phyloP scores from a whole-genome alignment of 2,329 filamentous ascomycete species.

The Penicillium sp. region DNA sequence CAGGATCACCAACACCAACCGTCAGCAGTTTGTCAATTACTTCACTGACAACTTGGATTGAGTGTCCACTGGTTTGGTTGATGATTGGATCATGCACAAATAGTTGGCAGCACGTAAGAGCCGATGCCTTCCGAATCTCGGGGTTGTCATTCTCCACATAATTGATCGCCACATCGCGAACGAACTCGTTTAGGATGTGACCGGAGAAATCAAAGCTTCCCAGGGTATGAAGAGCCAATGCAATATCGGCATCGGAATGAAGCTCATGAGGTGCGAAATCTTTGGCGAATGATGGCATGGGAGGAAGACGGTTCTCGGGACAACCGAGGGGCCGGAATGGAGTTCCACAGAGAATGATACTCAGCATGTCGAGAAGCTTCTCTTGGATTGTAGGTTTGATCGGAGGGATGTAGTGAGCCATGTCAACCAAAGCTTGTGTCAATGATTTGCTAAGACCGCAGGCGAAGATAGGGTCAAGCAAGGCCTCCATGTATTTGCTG shows the following conservation, averaged over 20 bases:
- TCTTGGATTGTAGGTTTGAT: slow-evolving; percentile 93
- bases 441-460: slow-evolving; percentile 92
- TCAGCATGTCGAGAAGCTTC: slow-evolving; percentile 88
- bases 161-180: slow-evolving; percentile 94
- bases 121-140: slow-evolving; percentile 89
- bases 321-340: slow-evolving; percentile 91
- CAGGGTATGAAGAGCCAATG: slow-evolving; percentile 86
- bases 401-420: slow-evolving; percentile 97
- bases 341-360: slow-evolving; percentile 86
- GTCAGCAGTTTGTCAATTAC: slow-evolving; percentile 96
- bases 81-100: slow-evolving; percentile 97
- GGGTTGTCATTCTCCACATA: slow-evolving; percentile 96
- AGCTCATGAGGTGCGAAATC: slow-evolving; percentile 83
- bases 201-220: slow-evolving; percentile 95
- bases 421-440: slow-evolving; percentile 93
- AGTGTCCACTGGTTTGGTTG: slow-evolving; percentile 95
- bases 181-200: slow-evolving; percentile 95
- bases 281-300: slow-evolving; percentile 79
- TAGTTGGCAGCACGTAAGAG: slow-evolving; percentile 94
- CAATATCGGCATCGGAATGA: slow-evolving; percentile 82
- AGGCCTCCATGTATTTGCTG: slow-evolving; percentile 96
- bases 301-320: slow-evolving; percentile 77
- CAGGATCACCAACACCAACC: slow-evolving; percentile 88
- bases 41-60: slow-evolving; percentile 93
- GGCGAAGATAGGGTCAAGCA: slow-evolving; percentile 94